A percentile compares a stretch with the other conserved stretches of the same genome.
These are phyloP conservation scores for Ascochyta koolunga DNA, from an alignment of 2,329 filamentous ascomycete species.

Conservation along the genomic window DNA sequence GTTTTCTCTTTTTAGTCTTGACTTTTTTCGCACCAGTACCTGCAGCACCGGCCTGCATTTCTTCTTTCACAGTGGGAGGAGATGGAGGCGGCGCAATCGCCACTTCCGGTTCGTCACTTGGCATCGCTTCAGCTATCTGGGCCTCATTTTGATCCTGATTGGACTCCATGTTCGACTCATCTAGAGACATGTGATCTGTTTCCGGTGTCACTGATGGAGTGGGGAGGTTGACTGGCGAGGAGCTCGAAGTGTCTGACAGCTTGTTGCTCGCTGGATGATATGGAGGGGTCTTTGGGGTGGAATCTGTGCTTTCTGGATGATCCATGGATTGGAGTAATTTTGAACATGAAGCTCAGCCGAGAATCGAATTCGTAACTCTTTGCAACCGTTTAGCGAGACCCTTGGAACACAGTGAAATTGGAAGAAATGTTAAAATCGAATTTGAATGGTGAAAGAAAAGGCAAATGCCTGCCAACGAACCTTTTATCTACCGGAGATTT, in stretches of 20 bases:
- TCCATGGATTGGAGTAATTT: conserved; percentile 24
- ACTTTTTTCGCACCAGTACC: not conserved
- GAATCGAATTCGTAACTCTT: not conserved
- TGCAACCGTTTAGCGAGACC: not conserved
- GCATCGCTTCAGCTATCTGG: conserved; percentile 10
- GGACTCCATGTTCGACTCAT: conserved; percentile 20
- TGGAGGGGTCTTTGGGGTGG: conserved; percentile 14
- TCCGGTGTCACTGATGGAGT: conserved; percentile 34
- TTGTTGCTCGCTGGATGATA: conserved; percentile 15
- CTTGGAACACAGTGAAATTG: not conserved
- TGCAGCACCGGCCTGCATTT: not conserved
- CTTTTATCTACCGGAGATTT: not conserved
- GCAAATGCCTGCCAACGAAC: not conserved
- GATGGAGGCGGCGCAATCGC: not conserved
- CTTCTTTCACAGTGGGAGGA: conserved; percentile 4
- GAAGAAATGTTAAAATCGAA: not conserved
- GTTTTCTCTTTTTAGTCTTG: conserved; percentile 9
- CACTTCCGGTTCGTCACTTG: not conserved
- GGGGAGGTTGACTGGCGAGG: conserved; percentile 32
- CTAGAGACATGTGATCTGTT: conserved; percentile 23
- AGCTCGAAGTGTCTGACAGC: conserved; percentile 29
- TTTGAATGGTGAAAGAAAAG: not conserved
- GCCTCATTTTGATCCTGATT: conserved; percentile 19
- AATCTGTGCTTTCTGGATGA: conserved; percentile 19
- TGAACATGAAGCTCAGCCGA: not conserved